These are phyloP conservation scores for Diacronema lutheri DNA, from an alignment of 78 protist species.

Conservation along the genomic window DNA sequence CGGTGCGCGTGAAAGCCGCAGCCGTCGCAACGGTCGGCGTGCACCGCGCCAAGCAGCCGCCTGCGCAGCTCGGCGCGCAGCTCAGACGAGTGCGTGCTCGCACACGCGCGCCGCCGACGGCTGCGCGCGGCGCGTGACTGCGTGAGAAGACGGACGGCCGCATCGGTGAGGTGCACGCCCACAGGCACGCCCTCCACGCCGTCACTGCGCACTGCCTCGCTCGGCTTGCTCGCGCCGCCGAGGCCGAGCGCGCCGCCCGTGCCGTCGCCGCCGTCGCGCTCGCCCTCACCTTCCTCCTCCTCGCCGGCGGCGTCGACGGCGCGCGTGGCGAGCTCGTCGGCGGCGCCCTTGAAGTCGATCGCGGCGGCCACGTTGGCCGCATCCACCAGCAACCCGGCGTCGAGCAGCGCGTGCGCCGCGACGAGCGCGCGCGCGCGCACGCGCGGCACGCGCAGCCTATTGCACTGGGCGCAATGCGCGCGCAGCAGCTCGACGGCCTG, in stretches of 20 bases:
- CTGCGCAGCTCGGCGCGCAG: too few relatives aligned
- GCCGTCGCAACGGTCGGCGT: too few relatives aligned
- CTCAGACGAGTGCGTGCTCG: too few relatives aligned
- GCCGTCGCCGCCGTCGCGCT: too few relatives aligned
- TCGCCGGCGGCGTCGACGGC: neutral
- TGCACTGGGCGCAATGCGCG: slow-evolving; percentile 78
- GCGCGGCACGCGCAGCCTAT: slow-evolving; percentile 33
- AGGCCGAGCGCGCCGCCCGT: neutral
- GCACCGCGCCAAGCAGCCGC: too few relatives aligned
- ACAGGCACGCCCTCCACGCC: too few relatives aligned
- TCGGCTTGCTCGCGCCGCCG: neutral
- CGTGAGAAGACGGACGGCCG: too few relatives aligned
- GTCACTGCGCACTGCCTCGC: neutral
- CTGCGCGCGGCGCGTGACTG: too few relatives aligned
- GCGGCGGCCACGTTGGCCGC: neutral
- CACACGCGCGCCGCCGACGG: too few relatives aligned
- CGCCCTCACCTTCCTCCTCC: neutral
- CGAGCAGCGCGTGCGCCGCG: neutral
- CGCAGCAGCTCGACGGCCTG: slow-evolving; percentile 62
- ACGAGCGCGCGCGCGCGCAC: neutral
- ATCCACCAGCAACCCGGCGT: slow-evolving; percentile 4
- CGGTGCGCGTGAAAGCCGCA: too few relatives aligned
- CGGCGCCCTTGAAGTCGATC: too few relatives aligned
- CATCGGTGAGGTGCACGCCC: too few relatives aligned
- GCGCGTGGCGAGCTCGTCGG: neutral